Base-by-base conservation (phyloP, 768 basidiomycete species). In the Postia placenta region DNA sequence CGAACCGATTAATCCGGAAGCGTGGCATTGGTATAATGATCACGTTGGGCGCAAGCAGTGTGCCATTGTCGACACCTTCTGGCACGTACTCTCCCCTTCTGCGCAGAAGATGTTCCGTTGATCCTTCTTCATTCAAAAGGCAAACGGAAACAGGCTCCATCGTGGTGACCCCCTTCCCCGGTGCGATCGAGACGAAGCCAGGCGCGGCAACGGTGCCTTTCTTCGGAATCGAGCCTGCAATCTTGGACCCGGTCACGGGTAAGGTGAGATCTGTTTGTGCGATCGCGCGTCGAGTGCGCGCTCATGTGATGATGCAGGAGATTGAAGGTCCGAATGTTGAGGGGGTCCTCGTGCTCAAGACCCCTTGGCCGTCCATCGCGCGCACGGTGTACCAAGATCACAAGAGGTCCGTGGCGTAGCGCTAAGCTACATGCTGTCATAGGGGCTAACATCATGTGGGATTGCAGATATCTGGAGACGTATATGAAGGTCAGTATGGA, bases 21-120 rank as follows among this genome's bases (percentile, higher is more conserved):
- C 95, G 11, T 97, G 96, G 95, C 80, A 94, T 60, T 98, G 95
- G 95, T 96, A 94, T 70, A 92, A 95, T 66, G 92, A 96, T 61
- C 81, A 92, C 61, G 93, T 96, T 47, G 96, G 95, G 9, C 78
- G 79, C 60, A 74, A 68, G 56, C 78, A 97, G 66, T 94, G 91
- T 63, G 92, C 95, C 5, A 83, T 97, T 56, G 93, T 95, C 36
- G 93, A 96, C 69, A 95, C 91, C 3, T 93, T 82, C 69, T 93
- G 90, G 83, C 76, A 54, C 28, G 73, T 6, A 23, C 26, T 3
- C 26, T 39, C 26, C 12, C 20, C 30, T 33, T 33, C 30, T 15
- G 9, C 15, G 7, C 30, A 15, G 7, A 33, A 33, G 9, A 33
- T 33, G 30, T 33, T 7, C 30, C 15, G 15, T 7, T 33, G 30